These are phyloP conservation scores for Naganishia kalamii DNA, from an alignment of 768 basidiomycete species.

Conservation along the genomic window DNA sequence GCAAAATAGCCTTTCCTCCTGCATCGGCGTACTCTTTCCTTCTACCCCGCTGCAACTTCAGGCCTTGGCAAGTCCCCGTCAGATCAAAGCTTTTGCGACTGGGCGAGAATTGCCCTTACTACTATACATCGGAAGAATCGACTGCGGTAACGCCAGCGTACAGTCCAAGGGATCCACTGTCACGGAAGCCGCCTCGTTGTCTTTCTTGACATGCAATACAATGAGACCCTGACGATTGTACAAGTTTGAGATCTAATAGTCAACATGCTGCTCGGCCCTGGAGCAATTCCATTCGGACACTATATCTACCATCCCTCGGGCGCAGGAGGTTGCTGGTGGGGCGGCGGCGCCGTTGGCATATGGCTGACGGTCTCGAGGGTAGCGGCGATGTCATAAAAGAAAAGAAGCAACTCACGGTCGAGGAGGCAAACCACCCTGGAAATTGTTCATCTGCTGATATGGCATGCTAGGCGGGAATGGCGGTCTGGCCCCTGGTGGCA, in stretches of 20 bases:
- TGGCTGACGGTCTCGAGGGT: not conserved
- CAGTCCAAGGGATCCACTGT: no score
- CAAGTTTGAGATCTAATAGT: not conserved
- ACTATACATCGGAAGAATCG: no score
- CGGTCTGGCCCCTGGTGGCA: not conserved
- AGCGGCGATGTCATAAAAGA: no score
- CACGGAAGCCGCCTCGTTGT: no score
- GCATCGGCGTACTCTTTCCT: no score
- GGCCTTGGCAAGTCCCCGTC: no score
- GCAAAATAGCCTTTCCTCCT: no score
- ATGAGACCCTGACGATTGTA: not conserved
- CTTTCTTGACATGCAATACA: not conserved
- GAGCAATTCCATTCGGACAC: not conserved
- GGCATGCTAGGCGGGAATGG: slow-evolving; percentile 10
- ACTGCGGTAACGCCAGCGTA: no score
- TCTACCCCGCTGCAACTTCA: no score
- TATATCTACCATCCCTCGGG: not conserved
- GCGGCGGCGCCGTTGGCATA: not conserved
- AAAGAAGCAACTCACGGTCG: slow-evolving; percentile 7
- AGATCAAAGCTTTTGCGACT: no score
- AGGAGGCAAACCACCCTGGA: not conserved
- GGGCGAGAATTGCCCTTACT: no score
- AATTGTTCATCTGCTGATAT: not conserved
- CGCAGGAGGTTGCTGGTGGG: not conserved
- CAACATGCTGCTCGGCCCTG: not conserved